Conservation (phyloP, 2,329 filamentous ascomycete genomes). For the Pestalotiopsis sp. region DNA sequence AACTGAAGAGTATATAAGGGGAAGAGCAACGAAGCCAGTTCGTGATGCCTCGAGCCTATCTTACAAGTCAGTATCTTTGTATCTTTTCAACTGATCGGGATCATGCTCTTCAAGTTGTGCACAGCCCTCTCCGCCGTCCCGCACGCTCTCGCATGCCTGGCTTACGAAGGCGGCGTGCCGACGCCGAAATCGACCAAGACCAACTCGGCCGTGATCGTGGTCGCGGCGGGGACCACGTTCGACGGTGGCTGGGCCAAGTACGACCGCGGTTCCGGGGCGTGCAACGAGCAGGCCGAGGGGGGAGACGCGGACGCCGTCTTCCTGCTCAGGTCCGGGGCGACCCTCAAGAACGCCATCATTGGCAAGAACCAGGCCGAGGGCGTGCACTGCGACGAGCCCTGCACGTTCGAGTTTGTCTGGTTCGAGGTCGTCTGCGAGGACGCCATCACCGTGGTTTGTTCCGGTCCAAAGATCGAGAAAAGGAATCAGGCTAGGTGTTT, state of each 20-base stretch:
- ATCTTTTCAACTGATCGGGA: neutral
- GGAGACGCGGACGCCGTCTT: constrained; percentile 41
- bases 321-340: constrained; percentile 42
- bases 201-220: constrained; percentile 31
- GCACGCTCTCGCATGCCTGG: constrained; percentile 30
- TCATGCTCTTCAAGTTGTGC: neutral
- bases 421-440: constrained; percentile 52
- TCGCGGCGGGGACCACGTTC: constrained; percentile 31
- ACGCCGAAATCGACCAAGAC: constrained; percentile 25
- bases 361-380: constrained; percentile 47
- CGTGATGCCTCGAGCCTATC: neutral
- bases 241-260: constrained; percentile 39
- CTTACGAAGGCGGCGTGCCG: constrained; percentile 33
- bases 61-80: neutral
- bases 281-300: constrained; percentile 45
- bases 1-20: neutral
- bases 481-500: neutral
- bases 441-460: constrained; percentile 35
- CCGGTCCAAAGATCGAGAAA: neutral
- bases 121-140: constrained; percentile 22
- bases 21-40: neutral
- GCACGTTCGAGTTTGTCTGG: constrained; percentile 48
- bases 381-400: constrained; percentile 47
- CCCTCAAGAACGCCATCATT: constrained; percentile 49
- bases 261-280: constrained; percentile 41